A percentile compares a stretch with the other conserved stretches of the same genome.
Conservation (phyloP, 1,284 basidiomycete species). For the Ustilago xerochloae region DNA sequence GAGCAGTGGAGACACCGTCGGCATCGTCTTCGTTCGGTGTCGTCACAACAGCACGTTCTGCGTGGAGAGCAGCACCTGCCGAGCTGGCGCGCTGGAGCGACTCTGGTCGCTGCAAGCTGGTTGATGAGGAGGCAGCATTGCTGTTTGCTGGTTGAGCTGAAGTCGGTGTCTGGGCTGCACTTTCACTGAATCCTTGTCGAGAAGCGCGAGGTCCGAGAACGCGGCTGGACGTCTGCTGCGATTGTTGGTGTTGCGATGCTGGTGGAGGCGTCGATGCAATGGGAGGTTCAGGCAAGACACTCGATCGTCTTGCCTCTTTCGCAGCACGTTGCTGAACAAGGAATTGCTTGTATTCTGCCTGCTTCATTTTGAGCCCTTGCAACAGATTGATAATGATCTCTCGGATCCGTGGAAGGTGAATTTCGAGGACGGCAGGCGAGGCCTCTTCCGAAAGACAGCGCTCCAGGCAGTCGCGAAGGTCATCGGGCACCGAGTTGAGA, state of each 20-base stretch:
- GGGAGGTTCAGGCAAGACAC: conserved; percentile 11
- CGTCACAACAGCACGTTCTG: conserved; percentile 6
- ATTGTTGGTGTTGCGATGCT: conserved; percentile 5
- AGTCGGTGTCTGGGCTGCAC: neutral
- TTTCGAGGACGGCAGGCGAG: conserved; percentile 82
- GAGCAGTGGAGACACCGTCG: conserved; percentile 9
- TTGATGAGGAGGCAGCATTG: neutral
- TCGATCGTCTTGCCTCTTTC: conserved; percentile 29
- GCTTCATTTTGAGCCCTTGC: conserved; percentile 90
- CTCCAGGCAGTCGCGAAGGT: conserved; percentile 88
- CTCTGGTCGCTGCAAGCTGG: conserved; percentile 12
- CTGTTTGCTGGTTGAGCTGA: neutral
- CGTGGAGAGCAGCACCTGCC: conserved; percentile 17
- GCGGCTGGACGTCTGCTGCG: conserved; percentile 9
- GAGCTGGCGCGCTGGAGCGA: conserved; percentile 43
- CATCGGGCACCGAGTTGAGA: conserved; percentile 85
- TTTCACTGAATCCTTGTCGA: conserved; percentile 45
- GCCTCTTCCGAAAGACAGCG: conserved; percentile 90
- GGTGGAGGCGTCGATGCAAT: conserved; percentile 17
- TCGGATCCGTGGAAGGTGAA: conserved; percentile 89
- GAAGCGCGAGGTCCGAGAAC: conserved; percentile 30
- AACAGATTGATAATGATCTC: conserved; percentile 91
- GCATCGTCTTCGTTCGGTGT: conserved; percentile 3
- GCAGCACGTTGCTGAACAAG: conserved; percentile 53
- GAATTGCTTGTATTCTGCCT: conserved; percentile 76